Evolutionary conservation across 192 early-diverging fungal species (phyloP), one percentile per base, ranked within the genome.

Genomic region (Bifiguratus adelaidae): DNA sequence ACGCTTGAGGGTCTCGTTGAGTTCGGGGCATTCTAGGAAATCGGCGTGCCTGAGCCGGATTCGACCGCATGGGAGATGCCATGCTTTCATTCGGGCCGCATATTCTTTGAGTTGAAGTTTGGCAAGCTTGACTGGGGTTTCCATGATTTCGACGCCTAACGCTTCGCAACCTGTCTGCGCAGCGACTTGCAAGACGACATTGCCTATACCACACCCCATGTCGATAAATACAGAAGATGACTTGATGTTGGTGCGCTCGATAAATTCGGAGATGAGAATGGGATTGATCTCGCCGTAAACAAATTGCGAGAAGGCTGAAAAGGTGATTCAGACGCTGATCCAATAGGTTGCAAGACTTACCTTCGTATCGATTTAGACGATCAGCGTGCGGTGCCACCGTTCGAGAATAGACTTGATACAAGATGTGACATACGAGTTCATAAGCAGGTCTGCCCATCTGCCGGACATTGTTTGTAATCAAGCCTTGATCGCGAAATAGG

Each of bases 231-330:
- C 73, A 32, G 82, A 78, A 25, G 68, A 68, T 11, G 72, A 55
- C 18, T 64, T 58, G 22, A 98, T 63, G 7, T 65, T 60, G 1
- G 88, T 78, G 43, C 75, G 57, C 36, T 76, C 54, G 47, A 96
- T 91, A 21, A 99, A 69, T 44, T 93, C 86, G 44, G 76, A 76
- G 30, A 95, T 83, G 49, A 99, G 65, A 23, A 71, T 75, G 21
- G 79, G 77, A 46, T 85, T 80, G 50, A 99, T 82, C 65, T 99
- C 95, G 35, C 95, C 95, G 62, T 99, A 99, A 16, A 97, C 95
- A 58, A 89, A 89, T 58, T 94, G 91, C 13, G 89, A 89, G 52
- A 92, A 92, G 30, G 78, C 83, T 74, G 48, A 29, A 16, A n/a
- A 48, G 48, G 64, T 25, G 11, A 55, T 15, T 55, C 52, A 1